Evolutionary conservation across 495 filamentous ascomycete genomes (phyloP), one percentile per base, ranked within the genome.

Genomic region (Podospora pseudoanserina): DNA sequence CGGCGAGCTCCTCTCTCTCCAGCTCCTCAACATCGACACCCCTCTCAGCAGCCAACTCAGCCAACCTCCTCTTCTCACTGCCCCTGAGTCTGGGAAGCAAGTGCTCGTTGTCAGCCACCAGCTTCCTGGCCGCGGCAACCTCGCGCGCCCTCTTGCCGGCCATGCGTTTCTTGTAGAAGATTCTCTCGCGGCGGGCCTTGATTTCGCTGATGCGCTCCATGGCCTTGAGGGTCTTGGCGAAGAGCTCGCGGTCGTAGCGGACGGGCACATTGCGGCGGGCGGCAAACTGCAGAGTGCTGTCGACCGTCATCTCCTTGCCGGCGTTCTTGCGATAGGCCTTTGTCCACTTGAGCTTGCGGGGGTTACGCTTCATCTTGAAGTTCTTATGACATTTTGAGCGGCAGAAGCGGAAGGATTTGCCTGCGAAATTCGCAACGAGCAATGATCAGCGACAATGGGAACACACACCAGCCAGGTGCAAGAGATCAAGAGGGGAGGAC

Each of bases 281-380:
- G 65, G 93, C 89, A 85, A 99, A 97, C 75, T 91, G 88, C 64
- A 99, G 90, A 5, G 94, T 96, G 68, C 86, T 89, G 86, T 99
- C 95, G 79, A 98, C 94, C 70, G 91, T 89, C 90, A 97, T 94
- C 80, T 97, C 92, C 79, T 93, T 93, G 76, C 91, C 91, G 68
- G 85, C 86, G 61, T 89, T 87, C 77, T 91, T 89, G 79, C 92
- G 90, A 76, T 88, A 88, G 67, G 87, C 84, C 84, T 93, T 93
- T 63, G 92, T 96, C 92, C 92, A 96, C 79, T 91, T 92, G 75
- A 96, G 85, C 80, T 91, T 89, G 69, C 86, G 82, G 60, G 86
- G 86, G 78, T 89, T 89, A 20, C 95, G 89, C 89, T 97, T 97
- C 92, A 96, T 97, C 83, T 97, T 97, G 88, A 97, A 97, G 84